A percentile compares a stretch with the other conserved stretches of the same genome.
Evolutionary conservation across 805 yeast genomes (phyloP).

Genomic region (Lipomyces lipofer): DNA sequence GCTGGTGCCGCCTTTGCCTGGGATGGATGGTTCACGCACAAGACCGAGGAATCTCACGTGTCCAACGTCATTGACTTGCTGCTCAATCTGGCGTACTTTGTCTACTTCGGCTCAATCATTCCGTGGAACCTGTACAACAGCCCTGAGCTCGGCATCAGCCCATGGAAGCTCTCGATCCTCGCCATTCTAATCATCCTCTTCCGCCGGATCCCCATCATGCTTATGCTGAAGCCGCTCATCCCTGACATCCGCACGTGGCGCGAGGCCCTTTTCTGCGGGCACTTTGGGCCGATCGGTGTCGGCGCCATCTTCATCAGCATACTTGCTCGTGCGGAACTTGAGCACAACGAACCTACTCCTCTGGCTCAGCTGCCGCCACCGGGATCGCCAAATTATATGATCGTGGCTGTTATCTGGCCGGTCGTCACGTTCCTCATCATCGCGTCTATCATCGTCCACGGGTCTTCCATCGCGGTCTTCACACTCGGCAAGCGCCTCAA

Average conservation of each 20-base stretch:
- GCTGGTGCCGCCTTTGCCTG: conserved; percentile 94
- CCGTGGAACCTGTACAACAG: conserved; percentile 84
- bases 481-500: conserved; percentile 83
- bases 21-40: conserved; percentile 85
- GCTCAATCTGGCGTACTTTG: conserved; percentile 80
- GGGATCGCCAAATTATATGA: conserved; percentile 55
- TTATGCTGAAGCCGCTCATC: conserved; percentile 70
- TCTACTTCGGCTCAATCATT: conserved; percentile 84
- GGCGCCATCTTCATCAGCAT: conserved; percentile 88
- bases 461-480: conserved; percentile 80
- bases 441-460: conserved; percentile 86
- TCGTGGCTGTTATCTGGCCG: conserved; percentile 76
- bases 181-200: conserved; percentile 73
- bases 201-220: conserved; percentile 80
- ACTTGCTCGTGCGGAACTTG: conserved; percentile 71
- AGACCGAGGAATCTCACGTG: conserved; percentile 81
- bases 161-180: conserved; percentile 77
- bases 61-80: conserved; percentile 87
- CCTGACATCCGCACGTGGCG: conserved; percentile 92
- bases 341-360: conserved; percentile 61
- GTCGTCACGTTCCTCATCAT: conserved; percentile 75
- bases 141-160: conserved; percentile 58
- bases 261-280: conserved; percentile 92
- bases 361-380: conserved; percentile 49
- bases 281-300: conserved; percentile 95